These are phyloP conservation scores for Clathrus columnatus DNA, from an alignment of 768 basidiomycete species.

Conservation along the genomic window DNA sequence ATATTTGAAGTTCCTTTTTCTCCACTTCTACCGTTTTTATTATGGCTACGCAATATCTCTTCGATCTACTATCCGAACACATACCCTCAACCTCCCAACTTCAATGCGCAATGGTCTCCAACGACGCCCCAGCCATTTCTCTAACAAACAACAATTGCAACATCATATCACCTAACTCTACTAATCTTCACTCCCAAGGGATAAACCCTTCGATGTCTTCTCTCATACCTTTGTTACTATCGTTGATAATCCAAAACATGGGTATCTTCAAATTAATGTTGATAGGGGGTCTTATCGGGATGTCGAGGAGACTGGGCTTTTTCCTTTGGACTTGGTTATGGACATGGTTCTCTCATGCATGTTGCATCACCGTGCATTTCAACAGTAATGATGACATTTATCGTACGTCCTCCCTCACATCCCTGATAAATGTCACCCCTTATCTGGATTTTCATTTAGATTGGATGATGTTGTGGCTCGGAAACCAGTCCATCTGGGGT, in stretches of 20 bases:
- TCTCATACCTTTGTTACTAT: no score
- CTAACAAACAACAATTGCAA: no score
- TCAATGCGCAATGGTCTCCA: no score
- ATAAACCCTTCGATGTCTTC: no score
- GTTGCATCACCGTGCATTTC: conserved; percentile 45
- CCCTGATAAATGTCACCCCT: background rate
- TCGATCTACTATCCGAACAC: no score
- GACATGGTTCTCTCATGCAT: conserved; percentile 38
- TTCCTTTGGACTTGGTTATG: conserved; percentile 35
- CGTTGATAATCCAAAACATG: conserved; percentile 41
- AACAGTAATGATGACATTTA: conserved; percentile 50
- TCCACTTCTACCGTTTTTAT: no score
- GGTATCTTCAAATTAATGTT: conserved; percentile 60
- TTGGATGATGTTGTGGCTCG: conserved; percentile 10
- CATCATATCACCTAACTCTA: no score
- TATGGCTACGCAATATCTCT: no score
- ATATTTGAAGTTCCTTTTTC: no score
- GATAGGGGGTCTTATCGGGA: conserved; percentile 55
- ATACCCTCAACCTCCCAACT: no score
- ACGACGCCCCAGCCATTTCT: no score
- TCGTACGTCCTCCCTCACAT: conserved; percentile 28
- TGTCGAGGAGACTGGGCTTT: conserved; percentile 38
- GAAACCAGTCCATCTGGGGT: conserved; percentile 4
- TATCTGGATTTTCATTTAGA: background rate
- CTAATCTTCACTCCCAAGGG: no score